Conservation (phyloP, 306 rosid genomes). For the Fragaria vesca region DNA sequence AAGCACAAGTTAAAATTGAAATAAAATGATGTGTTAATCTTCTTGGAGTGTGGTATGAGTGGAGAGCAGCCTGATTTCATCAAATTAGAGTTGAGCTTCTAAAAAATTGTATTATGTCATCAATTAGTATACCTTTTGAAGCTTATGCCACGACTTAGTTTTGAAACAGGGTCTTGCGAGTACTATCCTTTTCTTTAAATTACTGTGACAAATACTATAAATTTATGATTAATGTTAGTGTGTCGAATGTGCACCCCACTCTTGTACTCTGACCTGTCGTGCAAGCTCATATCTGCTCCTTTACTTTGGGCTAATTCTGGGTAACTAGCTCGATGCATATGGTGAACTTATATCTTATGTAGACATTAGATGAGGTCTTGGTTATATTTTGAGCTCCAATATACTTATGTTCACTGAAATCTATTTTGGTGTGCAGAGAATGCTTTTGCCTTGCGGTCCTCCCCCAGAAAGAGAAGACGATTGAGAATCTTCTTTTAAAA, state of each 20-base stretch:
- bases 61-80: neutral
- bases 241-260: neutral
- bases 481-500: conserved; percentile 23
- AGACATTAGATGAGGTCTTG: neutral
- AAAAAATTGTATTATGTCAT: neutral
- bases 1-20: neutral
- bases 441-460: conserved; percentile 93
- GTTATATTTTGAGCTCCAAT: neutral
- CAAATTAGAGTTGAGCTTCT: no score
- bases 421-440: conserved; percentile 50
- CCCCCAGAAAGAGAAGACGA: conserved; percentile 95
- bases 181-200: neutral
- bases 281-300: neutral
- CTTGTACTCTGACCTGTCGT: neutral
- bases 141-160: neutral
- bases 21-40: neutral
- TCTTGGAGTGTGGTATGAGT: neutral
- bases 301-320: neutral
- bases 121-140: neutral
- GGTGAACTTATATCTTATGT: neutral
- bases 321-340: neutral
- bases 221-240: neutral
- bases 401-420: neutral
- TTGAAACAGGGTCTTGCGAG: neutral
- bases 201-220: neutral